phyloP scores from a whole-genome alignment of 805 yeast genomes.

The Saturnispora dispora region DNA sequence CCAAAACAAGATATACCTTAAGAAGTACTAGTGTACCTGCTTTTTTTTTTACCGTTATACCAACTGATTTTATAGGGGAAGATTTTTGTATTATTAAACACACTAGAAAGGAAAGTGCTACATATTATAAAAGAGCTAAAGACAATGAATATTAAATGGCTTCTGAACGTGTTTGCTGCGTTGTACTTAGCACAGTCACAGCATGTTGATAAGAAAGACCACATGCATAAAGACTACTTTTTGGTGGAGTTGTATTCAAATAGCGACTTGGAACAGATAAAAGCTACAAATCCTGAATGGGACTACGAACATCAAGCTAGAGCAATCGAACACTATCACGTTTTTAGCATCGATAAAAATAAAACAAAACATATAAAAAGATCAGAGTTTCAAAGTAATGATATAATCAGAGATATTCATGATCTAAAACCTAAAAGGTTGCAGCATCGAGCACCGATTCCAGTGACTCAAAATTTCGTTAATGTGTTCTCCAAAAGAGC shows the following conservation, averaged over 20 bases:
- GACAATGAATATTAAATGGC: neutral
- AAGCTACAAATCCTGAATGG: slow-evolving; percentile 35
- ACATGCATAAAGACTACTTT: slow-evolving; percentile 8
- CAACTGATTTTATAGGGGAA: neutral
- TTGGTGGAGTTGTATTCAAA: slow-evolving; percentile 17
- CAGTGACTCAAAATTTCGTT: slow-evolving; percentile 12
- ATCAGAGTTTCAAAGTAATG: slow-evolving; percentile 28
- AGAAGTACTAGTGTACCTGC: neutral
- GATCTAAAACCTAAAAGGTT: slow-evolving; percentile 45
- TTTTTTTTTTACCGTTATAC: neutral
- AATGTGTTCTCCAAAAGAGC: slow-evolving; percentile 15
- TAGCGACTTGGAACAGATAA: slow-evolving; percentile 23
- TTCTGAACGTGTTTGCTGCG: neutral
- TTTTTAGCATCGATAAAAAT: slow-evolving; percentile 47
- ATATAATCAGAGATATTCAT: slow-evolving; percentile 41
- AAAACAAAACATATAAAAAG: slow-evolving; percentile 27
- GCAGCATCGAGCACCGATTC: slow-evolving; percentile 51
- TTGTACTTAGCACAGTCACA: neutral
- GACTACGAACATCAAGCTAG: slow-evolving; percentile 56
- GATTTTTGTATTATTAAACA: neutral
- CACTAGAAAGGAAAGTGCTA: neutral
- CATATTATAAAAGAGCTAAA: no score
- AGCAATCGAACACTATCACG: slow-evolving; percentile 53
- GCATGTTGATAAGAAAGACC: slow-evolving; percentile 1
- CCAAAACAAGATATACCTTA: neutral